phyloP scores from a whole-genome alignment of 306 rosid genomes.

The Cyclanthera cordifolia region DNA sequence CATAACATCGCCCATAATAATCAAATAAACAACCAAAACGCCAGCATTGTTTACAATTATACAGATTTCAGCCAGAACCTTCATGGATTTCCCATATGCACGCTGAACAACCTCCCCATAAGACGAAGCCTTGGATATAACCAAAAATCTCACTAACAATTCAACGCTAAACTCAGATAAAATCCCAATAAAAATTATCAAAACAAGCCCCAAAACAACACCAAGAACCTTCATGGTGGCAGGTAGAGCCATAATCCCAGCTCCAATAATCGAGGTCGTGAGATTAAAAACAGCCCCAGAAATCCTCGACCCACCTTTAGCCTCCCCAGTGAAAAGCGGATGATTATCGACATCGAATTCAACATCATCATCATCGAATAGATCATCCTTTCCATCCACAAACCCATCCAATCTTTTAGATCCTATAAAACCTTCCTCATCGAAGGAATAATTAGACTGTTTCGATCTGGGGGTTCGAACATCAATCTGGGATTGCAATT shows the following conservation, averaged over 20 bases:
- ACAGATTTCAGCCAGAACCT: constrained; percentile 62
- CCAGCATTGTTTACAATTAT: constrained; percentile 78
- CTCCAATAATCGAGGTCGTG: constrained; percentile 79
- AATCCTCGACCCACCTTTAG: constrained; percentile 46
- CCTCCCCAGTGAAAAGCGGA: constrained; percentile 39
- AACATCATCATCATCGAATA: constrained; percentile 44
- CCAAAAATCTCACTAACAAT: constrained; percentile 53
- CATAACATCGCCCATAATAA: constrained; percentile 97
- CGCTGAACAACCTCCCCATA: constrained; percentile 86
- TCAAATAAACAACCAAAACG: constrained; percentile 77
- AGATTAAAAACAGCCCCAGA: constrained; percentile 85
- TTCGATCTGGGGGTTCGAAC: constrained; percentile 16
- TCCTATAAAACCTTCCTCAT: too few relatives aligned
- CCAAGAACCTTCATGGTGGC: constrained; percentile 98
- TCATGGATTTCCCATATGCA: constrained; percentile 64
- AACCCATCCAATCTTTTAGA: too few relatives aligned
- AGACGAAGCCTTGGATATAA: constrained; percentile 49
- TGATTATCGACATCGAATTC: constrained; percentile 42
- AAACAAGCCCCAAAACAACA: constrained; percentile 42
- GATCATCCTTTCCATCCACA: neutral
- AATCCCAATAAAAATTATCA: constrained; percentile 69
- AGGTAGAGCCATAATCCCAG: constrained; percentile 94
- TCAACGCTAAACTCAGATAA: constrained; percentile 78
- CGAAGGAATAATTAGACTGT: neutral
- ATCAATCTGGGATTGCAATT: constrained; percentile 49